Percentiles rank a stretch among this genome's conserved stretches.
phyloP scores from a whole-genome alignment of 2,329 filamentous ascomycete genomes.

The Phaeomoniella chlamydospora region DNA sequence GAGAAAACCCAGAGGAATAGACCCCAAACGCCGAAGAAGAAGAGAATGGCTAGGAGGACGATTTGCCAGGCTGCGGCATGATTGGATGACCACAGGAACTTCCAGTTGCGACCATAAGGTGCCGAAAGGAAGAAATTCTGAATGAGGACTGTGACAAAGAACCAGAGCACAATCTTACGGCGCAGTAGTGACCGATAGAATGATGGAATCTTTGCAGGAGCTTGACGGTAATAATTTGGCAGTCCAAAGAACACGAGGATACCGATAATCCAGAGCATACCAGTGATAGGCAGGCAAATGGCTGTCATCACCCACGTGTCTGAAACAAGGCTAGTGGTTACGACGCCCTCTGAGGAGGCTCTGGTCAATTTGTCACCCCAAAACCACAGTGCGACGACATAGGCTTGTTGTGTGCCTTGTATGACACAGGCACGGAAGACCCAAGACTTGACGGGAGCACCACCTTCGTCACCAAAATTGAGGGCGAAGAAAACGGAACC shows the following conservation, averaged over 20 bases:
- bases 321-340: conserved; percentile 16
- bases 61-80: conserved; percentile 43
- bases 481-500: conserved; percentile 53
- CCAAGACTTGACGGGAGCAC: conserved; percentile 48
- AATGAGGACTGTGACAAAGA: conserved; percentile 47
- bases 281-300: conserved; percentile 42
- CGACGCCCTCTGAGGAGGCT: conserved; percentile 25
- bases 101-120: conserved; percentile 54
- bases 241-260: conserved; percentile 44
- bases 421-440: conserved; percentile 53
- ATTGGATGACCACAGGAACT: conserved; percentile 44
- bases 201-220: conserved; percentile 47
- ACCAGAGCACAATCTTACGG: conserved; percentile 53
- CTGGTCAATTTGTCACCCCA: conserved; percentile 45
- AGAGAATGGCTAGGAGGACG: conserved; percentile 31
- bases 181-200: conserved; percentile 49
- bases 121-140: conserved; percentile 55
- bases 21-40: conserved; percentile 43
- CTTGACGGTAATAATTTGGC: conserved; percentile 51
- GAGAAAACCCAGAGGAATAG: conserved; percentile 36
- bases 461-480: conserved; percentile 52
- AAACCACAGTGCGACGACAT: conserved; percentile 51
- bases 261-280: conserved; percentile 43
- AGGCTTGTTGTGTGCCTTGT: conserved; percentile 53
- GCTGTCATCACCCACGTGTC: conserved; percentile 33